Base-by-base conservation (phyloP, 371 early-diverging fungal species). In the Lichtheimia corymbifera region DNA sequence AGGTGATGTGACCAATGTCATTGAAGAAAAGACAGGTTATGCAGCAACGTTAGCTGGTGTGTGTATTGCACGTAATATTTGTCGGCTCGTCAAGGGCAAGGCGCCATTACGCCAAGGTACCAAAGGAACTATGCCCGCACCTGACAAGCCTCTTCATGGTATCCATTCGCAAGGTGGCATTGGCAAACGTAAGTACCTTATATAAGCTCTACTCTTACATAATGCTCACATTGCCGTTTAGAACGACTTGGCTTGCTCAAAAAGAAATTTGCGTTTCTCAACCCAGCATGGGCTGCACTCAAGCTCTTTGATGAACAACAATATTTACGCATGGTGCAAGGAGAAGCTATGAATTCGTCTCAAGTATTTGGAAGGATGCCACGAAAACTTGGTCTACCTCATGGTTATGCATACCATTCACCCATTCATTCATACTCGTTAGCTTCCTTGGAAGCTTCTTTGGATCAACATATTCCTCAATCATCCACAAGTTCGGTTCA, bases 1-100 rank as follows among this genome's bases (percentile, higher is more conserved):
- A 0, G 90, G 90, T 2, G 90, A 90, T 58, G 85, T 83, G 24
- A 77, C 83, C 18, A 83, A 86, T 27, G 74, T 81, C 0, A 66
- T 74, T 17, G 86, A 86, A 60, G 85, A 86, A 65, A 84, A 85
- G 60, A 82, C 85, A 14, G 86, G 77, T 15, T 80, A 83, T 41
- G 81, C 86, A 45, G 86, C 84, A 17, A 83, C 83, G 17, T 57
- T 82, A 43, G 77, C 76, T 17, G 80, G 79, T n/a, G 75, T 80
- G 2, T 73, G 74, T 47, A 80, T 80, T 30, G 76, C 80, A 3
- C 63, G 80, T 24, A 80, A 80, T 27, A 80, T 80, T 5, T 75
- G 76, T 17, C 70, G 80, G 3, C 6, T 79, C 13, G 76, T 74
- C 54, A 80, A 78, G 28, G 76, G 76, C 12, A 80, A 80, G 43